Base-by-base conservation (phyloP, 306 rosid species). In the Dryas octopetala region DNA sequence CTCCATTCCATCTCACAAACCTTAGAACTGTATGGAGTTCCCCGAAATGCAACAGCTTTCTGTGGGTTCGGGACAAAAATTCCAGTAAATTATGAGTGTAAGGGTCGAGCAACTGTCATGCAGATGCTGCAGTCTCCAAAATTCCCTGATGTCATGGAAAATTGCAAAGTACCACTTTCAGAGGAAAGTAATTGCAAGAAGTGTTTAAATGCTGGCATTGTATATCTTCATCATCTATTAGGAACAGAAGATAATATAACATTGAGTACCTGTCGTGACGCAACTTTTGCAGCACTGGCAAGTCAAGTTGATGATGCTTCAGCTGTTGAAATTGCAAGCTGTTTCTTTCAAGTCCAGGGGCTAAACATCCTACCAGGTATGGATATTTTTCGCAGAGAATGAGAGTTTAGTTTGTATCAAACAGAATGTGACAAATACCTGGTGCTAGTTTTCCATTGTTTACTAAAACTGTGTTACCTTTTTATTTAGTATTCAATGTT, bases 341-440 rank as follows among this genome's bases (percentile, higher is more conserved):
- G 99, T 85, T 90, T 95, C 82, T 95, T 95, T 83, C 93, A 97
- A 60, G 91, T 92, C 82, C 93, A 87, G 85, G 97, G 91, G 68
- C 91, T 92, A 74, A 81, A 76, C 55, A 46, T 45, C 41, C 80
- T 85, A 76, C 87, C 87, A 78, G 96, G 97, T 92, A 89, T 66
- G 77, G 40, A 53, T 26, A 45, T 10, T 73, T 67, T 14, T 64
- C 28, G 43, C 23, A 48, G 62, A 55, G 19, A 44, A 46, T 16
- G 47, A 45, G 5, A 57, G 62, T 62, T 62, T 54, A 46, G 9
- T 9, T 57, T 73, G 9, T 17, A 16, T 61, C n/a, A 5, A 48
- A 14, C 47, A n/a, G 4, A 19, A 73, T 7, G 41, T 28, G 32
- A 16, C 45, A 23, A 70, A 44, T 45, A 40, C 14, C 64, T 14